A percentile compares a stretch with the other conserved stretches of the same genome.
Evolutionary conservation across 257 asterid genomes (phyloP).

Genomic region (Nicotiana noctiflora): DNA sequence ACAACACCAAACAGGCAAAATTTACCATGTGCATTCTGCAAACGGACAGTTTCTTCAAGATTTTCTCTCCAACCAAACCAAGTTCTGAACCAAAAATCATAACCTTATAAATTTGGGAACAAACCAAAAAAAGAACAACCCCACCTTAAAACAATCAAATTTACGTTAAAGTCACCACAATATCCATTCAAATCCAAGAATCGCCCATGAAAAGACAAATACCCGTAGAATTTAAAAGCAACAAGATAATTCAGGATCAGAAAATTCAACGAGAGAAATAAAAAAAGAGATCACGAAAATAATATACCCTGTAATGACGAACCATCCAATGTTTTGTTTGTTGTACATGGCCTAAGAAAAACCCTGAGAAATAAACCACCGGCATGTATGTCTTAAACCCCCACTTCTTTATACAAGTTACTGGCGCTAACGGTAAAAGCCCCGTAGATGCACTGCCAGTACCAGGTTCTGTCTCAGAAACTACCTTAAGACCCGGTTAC

Average conservation of each 20-base stretch:
- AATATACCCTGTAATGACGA: neutral
- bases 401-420: slow-evolving; percentile 77
- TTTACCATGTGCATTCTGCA: neutral
- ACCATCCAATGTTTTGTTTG: neutral
- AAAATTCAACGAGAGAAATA: neutral
- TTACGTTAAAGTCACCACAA: slow-evolving; percentile 11
- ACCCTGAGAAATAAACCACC: slow-evolving; percentile 70
- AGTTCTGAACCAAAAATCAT: slow-evolving; percentile 10
- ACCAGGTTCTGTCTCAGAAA: slow-evolving; percentile 40
- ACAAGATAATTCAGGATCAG: neutral
- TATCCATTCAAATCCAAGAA: slow-evolving; percentile 7
- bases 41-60: neutral
- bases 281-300: neutral
- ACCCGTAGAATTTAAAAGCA: neutral
- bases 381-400: slow-evolving; percentile 62
- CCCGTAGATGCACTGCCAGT: slow-evolving; percentile 37
- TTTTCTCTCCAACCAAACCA: neutral
- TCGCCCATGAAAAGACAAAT: neutral
- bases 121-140: slow-evolving; percentile 25
- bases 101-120: slow-evolving; percentile 25
- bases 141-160: slow-evolving; percentile 31
- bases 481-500: slow-evolving; percentile 81
- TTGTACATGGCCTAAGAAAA: slow-evolving; percentile 22
- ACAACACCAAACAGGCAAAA: neutral
- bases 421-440: slow-evolving; percentile 44